Conservation (phyloP, 208 protist species). For the Trypanosoma avium region DNA sequence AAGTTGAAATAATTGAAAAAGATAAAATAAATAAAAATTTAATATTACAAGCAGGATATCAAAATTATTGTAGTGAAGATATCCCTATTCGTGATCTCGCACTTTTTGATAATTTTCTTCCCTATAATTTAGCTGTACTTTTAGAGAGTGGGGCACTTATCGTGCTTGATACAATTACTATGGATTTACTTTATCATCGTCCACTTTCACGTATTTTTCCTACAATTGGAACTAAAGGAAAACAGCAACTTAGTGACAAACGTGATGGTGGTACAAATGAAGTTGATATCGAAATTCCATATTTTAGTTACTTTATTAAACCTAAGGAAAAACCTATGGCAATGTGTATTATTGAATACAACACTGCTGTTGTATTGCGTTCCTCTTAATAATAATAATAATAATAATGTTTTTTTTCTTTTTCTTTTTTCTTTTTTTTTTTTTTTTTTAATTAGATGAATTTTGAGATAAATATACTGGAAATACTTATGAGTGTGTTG, state of each 20-base stretch:
- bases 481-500: neutral
- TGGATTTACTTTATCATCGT: conserved; percentile 45
- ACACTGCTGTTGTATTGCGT: conserved; percentile 52
- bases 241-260: neutral
- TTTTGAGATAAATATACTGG: neutral
- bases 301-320: conserved; percentile 10
- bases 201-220: conserved; percentile 25
- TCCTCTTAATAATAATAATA: conserved; percentile 17
- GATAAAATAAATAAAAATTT: neutral
- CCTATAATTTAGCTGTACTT: conserved; percentile 47
- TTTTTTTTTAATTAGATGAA: neutral
- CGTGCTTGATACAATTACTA: conserved; percentile 57
- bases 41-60: conserved; percentile 21
- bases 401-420: neutral
- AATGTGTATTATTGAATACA: conserved; percentile 51
- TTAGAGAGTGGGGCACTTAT: conserved; percentile 74
- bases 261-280: neutral
- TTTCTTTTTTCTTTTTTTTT: conserved; percentile 8
- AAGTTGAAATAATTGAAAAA: neutral
- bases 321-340: conserved; percentile 20
- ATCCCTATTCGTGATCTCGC: conserved; percentile 51
- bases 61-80: conserved; percentile 57
- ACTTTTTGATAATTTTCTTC: conserved; percentile 47
- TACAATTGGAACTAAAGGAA: neutral
- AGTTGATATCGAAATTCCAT: neutral